phyloP scores from a whole-genome alignment of 441 rosid species.

The Adansonia gregorii region DNA sequence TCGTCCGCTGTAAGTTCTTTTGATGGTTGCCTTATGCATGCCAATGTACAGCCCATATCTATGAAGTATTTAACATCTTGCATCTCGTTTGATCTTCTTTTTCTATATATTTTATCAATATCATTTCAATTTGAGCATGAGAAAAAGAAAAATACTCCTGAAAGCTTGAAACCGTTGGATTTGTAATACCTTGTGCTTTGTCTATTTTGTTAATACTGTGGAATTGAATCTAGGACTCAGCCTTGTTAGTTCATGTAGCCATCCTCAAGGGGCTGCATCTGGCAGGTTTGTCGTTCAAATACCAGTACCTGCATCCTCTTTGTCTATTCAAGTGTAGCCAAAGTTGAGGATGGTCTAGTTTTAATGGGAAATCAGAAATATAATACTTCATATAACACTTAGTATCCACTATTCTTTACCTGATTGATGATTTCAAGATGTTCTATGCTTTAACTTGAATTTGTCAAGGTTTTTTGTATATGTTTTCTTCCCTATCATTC shows the following conservation, averaged over 20 bases:
- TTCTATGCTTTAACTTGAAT: not conserved
- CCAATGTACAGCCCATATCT: not conserved
- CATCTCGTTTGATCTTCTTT: constrained; percentile 3
- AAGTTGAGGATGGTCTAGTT: constrained; percentile 16
- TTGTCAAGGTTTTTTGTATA: not conserved
- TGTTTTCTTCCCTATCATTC: not conserved
- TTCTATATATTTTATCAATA: not conserved
- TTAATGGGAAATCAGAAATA: constrained; percentile 10
- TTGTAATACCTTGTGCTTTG: constrained; percentile 4
- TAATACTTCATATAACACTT: not conserved
- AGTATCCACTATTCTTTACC: not conserved
- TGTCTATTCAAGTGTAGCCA: not conserved
- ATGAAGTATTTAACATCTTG: not conserved
- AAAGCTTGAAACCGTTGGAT: constrained; percentile 19
- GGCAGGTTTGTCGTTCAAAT: not conserved
- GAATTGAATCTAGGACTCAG: not conserved
- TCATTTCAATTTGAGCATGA: not conserved
- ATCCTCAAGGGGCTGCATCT: constrained; percentile 1
- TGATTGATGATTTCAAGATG: not conserved
- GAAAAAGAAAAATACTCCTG: not conserved
- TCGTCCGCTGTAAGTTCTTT: constrained; percentile 80
- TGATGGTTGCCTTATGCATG: constrained; percentile 22
- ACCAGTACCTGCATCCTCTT: not conserved
- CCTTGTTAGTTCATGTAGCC: not conserved
- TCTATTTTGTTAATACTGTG: constrained; percentile 1